These are phyloP conservation scores for Diaporthe helianthi DNA, from an alignment of 2,329 filamentous ascomycete species.

Conservation along the genomic window DNA sequence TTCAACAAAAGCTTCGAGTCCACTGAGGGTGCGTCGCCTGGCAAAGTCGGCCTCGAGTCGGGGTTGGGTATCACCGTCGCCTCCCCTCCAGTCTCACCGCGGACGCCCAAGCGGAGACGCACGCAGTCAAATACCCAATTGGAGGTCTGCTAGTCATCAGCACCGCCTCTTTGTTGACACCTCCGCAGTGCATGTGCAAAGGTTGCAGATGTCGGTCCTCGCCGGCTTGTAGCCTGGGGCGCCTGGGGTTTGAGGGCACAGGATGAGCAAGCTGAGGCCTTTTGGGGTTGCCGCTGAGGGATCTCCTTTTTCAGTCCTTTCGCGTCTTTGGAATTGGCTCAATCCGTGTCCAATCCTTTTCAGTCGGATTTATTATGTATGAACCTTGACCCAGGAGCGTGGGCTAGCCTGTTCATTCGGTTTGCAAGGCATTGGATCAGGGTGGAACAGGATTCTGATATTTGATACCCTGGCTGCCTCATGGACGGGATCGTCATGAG, in stretches of 20 bases:
- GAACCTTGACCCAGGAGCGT: background rate
- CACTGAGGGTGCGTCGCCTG: slow-evolving; percentile 39
- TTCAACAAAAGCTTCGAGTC: slow-evolving; percentile 50
- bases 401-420: background rate
- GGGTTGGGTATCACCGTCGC: slow-evolving; percentile 32
- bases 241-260: background rate
- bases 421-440: slow-evolving; percentile 3
- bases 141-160: slow-evolving; percentile 41
- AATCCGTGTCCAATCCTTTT: background rate
- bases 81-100: slow-evolving; percentile 42
- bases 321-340: background rate
- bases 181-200: slow-evolving; percentile 1
- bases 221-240: background rate
- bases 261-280: background rate
- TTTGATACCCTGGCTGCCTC: background rate
- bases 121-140: slow-evolving; percentile 38
- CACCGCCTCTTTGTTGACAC: background rate
- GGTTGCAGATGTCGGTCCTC: slow-evolving; percentile 1
- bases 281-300: background rate
- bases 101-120: slow-evolving; percentile 42
- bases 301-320: background rate
- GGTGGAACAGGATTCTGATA: background rate
- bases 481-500: background rate
- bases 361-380: background rate
- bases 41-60: background rate